Evolutionary conservation across 306 rosid genomes (phyloP).

Genomic region (Potentilla sterilis): DNA sequence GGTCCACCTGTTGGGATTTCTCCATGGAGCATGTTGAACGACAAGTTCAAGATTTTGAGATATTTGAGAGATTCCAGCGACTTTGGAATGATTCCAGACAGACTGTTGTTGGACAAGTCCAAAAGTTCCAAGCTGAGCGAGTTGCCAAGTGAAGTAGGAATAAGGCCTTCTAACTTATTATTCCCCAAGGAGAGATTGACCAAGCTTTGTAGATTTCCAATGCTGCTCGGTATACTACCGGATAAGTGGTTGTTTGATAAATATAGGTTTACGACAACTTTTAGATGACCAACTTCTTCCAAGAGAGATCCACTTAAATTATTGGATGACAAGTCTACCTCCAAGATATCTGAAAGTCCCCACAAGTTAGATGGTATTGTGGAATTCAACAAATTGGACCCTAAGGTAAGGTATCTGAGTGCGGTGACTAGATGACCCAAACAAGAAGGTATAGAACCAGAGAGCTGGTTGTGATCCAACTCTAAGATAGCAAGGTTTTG

Average conservation of each 20-base stretch:
- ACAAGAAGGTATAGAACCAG: neutral
- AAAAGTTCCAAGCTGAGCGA: neutral
- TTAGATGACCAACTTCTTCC: neutral
- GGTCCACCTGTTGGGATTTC: slow-evolving; percentile 28
- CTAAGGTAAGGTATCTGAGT: neutral
- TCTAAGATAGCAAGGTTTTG: neutral
- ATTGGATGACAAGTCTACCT: too few species aligned
- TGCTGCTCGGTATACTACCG: neutral
- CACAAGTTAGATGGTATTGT: too few species aligned
- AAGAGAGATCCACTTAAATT: too few species aligned
- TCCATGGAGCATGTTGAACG: slow-evolving; percentile 20
- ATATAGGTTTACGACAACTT: neutral
- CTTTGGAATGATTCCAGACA: neutral
- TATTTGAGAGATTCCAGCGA: slow-evolving; percentile 10
- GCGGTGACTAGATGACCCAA: neutral
- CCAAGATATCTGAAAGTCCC: too few species aligned
- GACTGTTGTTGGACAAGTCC: neutral
- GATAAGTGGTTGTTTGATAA: neutral
- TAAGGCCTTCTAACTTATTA: neutral
- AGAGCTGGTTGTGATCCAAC: neutral
- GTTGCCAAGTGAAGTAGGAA: neutral
- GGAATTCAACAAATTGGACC: too few species aligned
- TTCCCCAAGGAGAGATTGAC: neutral
- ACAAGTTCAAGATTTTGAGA: slow-evolving; percentile 6
- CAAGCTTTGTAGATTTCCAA: neutral